Evolutionary conservation across 495 filamentous ascomycete species (phyloP), one percentile per base, ranked within the genome.

Genomic region (Clavariopsis aquatica): DNA sequence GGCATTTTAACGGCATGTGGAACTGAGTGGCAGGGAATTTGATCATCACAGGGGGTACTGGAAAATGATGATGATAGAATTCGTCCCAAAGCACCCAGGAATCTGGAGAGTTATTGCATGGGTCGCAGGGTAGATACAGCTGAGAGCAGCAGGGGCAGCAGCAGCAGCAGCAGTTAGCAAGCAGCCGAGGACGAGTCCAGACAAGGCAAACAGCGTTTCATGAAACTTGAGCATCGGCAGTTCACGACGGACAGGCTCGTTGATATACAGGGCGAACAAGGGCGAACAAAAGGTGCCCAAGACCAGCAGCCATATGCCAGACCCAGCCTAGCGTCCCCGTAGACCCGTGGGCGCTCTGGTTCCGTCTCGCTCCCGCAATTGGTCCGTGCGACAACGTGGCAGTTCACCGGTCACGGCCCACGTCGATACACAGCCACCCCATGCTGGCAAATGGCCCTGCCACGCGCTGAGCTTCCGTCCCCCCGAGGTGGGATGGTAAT

Each of bases 371-470:
- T 43, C 15, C 38, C 5, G 13, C 38, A 17, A 43, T 43, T 43
- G 38, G 38, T 43, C 38, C 38, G 38, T 43, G 38, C 15, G 5
- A 17, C 38, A 43, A 43, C 38, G 38, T 43, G 38, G 38, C 52
- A 56, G 23, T 41, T 56, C 28, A 56, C 52, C 52, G 52, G 52
- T 56, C 41, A 20, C 12, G 52, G 31, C 12, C 29, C 52, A 24
- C 47, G 6, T 10, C 47, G 3, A 6, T 12, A n/a, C 52, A 20
- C 52, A 38, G 52, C 52, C 52, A 56, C 52, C 52, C 52, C 3
- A 9, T 1, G 12, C 26, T 56, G n/a, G n/a, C 31, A 34, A n/a
- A n/a, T 17, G 38, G 12, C 20, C 36, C 19, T 19, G 9, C 22
- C n/a, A n/a, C n/a, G 56, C n/a, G 38, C 56, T 29, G 24, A 22